Conservation (phyloP, 345 rosid species). For the Sisymbrium irio region DNA sequence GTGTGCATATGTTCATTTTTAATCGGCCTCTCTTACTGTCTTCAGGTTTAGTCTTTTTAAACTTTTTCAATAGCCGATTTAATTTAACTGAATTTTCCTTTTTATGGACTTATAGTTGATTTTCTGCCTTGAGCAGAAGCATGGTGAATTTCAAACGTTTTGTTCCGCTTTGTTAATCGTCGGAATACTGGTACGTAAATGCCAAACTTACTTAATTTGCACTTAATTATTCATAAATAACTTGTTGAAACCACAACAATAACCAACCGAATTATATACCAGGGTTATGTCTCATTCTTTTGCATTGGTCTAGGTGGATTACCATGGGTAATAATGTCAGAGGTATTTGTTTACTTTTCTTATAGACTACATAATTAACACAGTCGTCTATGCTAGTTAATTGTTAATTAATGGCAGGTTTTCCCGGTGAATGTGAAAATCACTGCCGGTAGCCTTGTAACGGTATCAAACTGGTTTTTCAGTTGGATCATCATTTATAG, state of each 20-base stretch:
- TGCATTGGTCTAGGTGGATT: constrained; percentile 50
- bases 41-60: constrained; percentile 39
- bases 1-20: constrained; percentile 35
- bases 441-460: constrained; percentile 51
- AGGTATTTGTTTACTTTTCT: constrained; percentile 39
- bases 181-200: constrained; percentile 43
- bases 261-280: not conserved
- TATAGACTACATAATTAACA: not conserved
- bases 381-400: not conserved
- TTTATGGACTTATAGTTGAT: not conserved
- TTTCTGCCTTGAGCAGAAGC: constrained; percentile 24
- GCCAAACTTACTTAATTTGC: not conserved
- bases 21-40: constrained; percentile 42
- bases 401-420: constrained; percentile 28
- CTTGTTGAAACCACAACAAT: not conserved
- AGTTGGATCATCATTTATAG: constrained; percentile 46
- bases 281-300: constrained; percentile 39
- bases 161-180: constrained; percentile 36
- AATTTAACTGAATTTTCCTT: not conserved
- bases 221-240: not conserved
- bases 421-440: constrained; percentile 52
- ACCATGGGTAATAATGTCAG: constrained; percentile 64
- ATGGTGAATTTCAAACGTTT: constrained; percentile 21
- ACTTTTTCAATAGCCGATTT: not conserved
- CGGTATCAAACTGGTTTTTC: constrained; percentile 43